Evolutionary conservation across 148 eudicot species (phyloP).

Genomic region (Linanthus parryae): DNA sequence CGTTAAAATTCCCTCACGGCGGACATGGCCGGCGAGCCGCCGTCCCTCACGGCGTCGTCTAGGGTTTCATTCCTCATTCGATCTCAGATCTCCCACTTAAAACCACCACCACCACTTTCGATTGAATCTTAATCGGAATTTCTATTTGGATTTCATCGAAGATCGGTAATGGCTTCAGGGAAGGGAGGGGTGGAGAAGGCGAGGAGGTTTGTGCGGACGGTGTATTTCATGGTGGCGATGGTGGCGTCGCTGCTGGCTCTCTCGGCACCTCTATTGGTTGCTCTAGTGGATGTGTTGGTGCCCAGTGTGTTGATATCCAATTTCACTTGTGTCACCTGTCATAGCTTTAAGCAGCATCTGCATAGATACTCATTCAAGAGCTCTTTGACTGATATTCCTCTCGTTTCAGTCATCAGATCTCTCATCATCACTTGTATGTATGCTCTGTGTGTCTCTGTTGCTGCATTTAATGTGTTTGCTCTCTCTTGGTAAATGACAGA

Average conservation of each 20-base stretch:
- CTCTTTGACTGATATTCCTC: slow-evolving; percentile 81
- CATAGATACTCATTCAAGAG: slow-evolving; percentile 61
- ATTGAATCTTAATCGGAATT: slow-evolving; percentile 1
- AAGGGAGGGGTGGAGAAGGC: slow-evolving; percentile 50
- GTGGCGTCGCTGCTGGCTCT: slow-evolving; percentile 59
- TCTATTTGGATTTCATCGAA: not conserved
- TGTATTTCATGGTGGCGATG: slow-evolving; percentile 87
- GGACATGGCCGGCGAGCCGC: slow-evolving; percentile 19
- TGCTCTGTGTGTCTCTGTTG: not conserved
- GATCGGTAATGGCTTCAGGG: slow-evolving; percentile 22
- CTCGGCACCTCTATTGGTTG: slow-evolving; percentile 64
- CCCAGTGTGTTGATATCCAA: slow-evolving; percentile 65
- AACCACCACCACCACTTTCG: not conserved
- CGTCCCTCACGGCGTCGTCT: slow-evolving; percentile 16
- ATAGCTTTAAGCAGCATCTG: slow-evolving; percentile 52
- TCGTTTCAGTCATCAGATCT: slow-evolving; percentile 84
- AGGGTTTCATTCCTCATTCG: slow-evolving; percentile 28
- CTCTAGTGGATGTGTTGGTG: slow-evolving; percentile 59
- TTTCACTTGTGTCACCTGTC: slow-evolving; percentile 69
- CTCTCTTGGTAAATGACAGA: not conserved
- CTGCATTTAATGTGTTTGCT: not conserved
- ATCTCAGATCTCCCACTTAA: slow-evolving; percentile 37
- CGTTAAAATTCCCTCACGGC: too few species aligned
- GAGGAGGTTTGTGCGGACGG: slow-evolving; percentile 51
- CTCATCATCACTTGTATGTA: slow-evolving; percentile 77